Evolutionary conservation across 192 early-diverging fungal species (phyloP), one percentile per base, ranked within the genome.

Genomic region (Rhizophagus sp.): DNA sequence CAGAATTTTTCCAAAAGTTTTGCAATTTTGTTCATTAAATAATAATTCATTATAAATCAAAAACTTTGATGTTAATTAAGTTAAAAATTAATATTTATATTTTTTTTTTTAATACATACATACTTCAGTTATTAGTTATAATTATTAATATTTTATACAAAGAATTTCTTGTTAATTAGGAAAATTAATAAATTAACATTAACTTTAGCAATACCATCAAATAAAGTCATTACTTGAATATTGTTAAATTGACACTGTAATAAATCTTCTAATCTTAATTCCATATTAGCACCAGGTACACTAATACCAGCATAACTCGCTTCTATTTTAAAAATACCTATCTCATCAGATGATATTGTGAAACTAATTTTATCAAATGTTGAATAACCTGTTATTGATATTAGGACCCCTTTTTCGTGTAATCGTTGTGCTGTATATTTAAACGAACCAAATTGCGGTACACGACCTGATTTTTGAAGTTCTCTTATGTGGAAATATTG

Each of bases 151-250:
- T 9, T 67, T 71, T 61, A 79, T 25, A 79, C 78, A 67, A 79
- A 79, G 62, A 79, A 99, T 93, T 98, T 98, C 84, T 98, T 98
- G 91, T 99, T 99, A 81, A 99, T 92, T 34, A 99, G 84, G 83
- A 92, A 98, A 50, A 98, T 93, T 68, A 99, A 87, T 78, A 99
- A 81, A 81, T 99, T 98, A 47, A 98, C 92, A 85, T 99, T 99
- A 64, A 99, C 95, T 76, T 96, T 96, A 24, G 91, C 93, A 65
- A 94, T 92, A 62, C 94, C 93, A 82, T 98, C 97, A 84, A 97
- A 94, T 24, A 99, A 84, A 36, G 90, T 94, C 90, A 98, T 97
- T 19, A 94, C 91, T 69, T 94, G 91, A 33, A 95, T 91, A 78
- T 95, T 95, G 81, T 99, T 94, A 88, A 95, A 98, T 85, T 98